Conservation (phyloP, 495 filamentous ascomycete species). For the Schizothecium vesticola region DNA sequence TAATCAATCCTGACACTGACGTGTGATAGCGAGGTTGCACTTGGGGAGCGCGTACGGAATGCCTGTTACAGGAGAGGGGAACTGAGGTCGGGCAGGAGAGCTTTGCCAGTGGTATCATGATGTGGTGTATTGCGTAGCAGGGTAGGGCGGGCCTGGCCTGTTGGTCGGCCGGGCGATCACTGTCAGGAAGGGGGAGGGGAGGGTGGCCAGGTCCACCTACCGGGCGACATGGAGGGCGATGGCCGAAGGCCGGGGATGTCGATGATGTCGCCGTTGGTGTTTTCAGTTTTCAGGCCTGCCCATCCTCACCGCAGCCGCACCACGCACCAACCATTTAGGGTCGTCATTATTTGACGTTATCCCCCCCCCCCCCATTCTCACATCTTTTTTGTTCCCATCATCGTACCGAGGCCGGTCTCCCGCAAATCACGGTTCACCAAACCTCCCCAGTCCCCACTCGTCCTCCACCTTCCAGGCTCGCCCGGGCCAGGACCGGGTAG, state of each 20-base stretch:
- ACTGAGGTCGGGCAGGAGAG: not conserved
- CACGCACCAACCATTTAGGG: not conserved
- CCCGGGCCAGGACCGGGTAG: not conserved
- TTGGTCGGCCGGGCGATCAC: not conserved
- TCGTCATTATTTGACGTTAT: not conserved
- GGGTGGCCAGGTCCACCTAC: too few species aligned
- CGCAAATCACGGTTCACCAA: not conserved
- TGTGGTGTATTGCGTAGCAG: not conserved
- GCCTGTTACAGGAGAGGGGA: not conserved
- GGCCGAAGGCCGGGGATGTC: not conserved
- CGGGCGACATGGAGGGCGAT: not conserved
- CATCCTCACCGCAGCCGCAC: not conserved
- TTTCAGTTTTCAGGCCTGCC: not conserved
- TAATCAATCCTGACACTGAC: not conserved
- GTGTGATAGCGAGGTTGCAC: constrained; percentile 3
- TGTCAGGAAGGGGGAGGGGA: not conserved
- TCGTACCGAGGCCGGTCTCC: not conserved
- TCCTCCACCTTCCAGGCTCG: not conserved
- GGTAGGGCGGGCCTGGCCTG: not conserved
- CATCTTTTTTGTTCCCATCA: not conserved
- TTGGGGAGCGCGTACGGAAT: not conserved
- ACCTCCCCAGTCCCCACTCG: not conserved
- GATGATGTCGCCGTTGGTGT: not conserved
- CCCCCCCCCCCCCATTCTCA: too few species aligned
- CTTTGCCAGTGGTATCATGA: not conserved